Evolutionary conservation across 1,284 basidiomycete genomes (phyloP).

Genomic region (Ustilago bromivora): DNA sequence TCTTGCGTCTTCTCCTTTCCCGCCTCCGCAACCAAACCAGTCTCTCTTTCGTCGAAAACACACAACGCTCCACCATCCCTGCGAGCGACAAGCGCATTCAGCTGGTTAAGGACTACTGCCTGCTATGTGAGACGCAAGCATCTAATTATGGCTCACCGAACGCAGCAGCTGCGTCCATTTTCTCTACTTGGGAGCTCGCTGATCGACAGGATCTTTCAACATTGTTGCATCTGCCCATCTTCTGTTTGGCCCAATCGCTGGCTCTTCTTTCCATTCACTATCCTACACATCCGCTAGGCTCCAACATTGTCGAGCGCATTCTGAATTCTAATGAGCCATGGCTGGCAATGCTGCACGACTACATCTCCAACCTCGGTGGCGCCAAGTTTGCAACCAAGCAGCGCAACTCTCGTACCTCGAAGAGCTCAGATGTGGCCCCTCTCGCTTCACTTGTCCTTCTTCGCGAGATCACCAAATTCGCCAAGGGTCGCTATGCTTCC

Average conservation of each 20-base stretch:
- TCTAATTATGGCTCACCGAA: conserved; percentile 29
- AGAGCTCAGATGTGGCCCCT: conserved; percentile 43
- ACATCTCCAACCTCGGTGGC: conserved; percentile 43
- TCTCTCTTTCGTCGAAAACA: conserved; percentile 44
- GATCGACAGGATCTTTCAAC: conserved; percentile 45
- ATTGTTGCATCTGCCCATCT: conserved; percentile 55
- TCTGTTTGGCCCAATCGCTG: conserved; percentile 61
- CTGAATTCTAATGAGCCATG: conserved; percentile 52
- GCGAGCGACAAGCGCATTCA: conserved; percentile 45
- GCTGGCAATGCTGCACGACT: conserved; percentile 51
- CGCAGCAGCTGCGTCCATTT: conserved; percentile 36
- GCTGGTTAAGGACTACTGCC: conserved; percentile 45
- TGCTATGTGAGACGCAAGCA: conserved; percentile 44
- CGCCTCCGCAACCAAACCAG: conserved; percentile 40
- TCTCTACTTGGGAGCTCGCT: conserved; percentile 49
- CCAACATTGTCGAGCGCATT: conserved; percentile 52
- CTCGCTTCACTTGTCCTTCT: conserved; percentile 55
- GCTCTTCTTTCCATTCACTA: conserved; percentile 60
- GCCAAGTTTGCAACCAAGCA: conserved; percentile 36
- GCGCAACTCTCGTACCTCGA: conserved; percentile 24
- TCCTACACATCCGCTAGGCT: conserved; percentile 59
- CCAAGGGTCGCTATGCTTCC: conserved; percentile 50
- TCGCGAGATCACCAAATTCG: conserved; percentile 54
- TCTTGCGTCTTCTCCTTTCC: conserved; percentile 37
- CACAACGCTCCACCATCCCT: conserved; percentile 38